phyloP scores from a whole-genome alignment of 164 flowering plant species.

The Magnolia officinalis region DNA sequence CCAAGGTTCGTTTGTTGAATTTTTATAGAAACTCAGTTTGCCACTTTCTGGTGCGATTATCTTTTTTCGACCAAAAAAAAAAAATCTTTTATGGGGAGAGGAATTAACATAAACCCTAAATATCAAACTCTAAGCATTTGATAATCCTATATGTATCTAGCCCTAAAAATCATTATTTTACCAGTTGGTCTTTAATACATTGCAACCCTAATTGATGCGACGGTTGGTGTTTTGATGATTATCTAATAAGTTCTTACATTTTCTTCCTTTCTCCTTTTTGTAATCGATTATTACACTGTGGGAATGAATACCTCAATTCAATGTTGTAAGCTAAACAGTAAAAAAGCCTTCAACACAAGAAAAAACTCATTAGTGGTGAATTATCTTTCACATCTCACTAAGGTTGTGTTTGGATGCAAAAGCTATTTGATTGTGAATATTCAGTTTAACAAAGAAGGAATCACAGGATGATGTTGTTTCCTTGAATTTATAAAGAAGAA shows the following conservation, averaged over 20 bases:
- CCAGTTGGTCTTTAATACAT: not conserved
- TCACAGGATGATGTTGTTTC: not conserved
- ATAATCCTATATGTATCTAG: not conserved
- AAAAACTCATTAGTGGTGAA: not conserved
- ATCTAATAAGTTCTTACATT: no score
- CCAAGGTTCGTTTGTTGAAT: conserved; percentile 48
- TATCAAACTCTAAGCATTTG: not conserved
- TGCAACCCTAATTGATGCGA: no score
- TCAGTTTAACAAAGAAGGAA: not conserved
- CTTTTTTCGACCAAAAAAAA: not conserved
- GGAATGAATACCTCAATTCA: not conserved
- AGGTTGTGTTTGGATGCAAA: not conserved
- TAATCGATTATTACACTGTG: no score
- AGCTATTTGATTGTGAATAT: not conserved
- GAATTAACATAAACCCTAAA: no score
- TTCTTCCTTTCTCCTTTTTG: no score
- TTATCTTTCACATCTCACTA: not conserved
- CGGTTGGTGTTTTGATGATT: no score
- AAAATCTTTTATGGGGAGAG: no score
- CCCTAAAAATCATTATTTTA: not conserved
- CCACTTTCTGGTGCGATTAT: not conserved
- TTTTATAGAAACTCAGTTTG: not conserved
- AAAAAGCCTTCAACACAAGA: not conserved
- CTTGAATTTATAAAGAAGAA: not conserved
- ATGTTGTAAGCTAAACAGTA: not conserved